Base-by-base conservation (phyloP, 352 stramenopile genomes). In the Phytophthora fragariaefolia region DNA sequence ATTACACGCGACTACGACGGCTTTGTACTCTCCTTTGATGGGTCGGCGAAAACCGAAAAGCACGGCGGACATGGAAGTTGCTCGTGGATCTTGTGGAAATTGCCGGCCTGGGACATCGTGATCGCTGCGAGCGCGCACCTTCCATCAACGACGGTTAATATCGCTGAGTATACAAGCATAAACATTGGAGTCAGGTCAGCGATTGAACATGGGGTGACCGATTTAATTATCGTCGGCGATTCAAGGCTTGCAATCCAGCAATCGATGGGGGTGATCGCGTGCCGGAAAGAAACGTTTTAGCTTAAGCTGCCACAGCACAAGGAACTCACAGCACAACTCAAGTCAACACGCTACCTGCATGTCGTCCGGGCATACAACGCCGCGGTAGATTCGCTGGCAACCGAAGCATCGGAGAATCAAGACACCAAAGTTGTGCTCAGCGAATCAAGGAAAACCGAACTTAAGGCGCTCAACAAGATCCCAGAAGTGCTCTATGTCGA, bases 61-160 rank as follows among this genome's bases (percentile, higher is more conserved):
- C n/a, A 60, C 18, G 38, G 52, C 12, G 52, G 52, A 12, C 27
- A 60, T 18, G 52, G 52, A 17, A 60, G 52, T 17, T 60, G 52
- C 24, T 51, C 36, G 13, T 60, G 38, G 52, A 50, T 60, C 22
- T 8, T 61, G 27, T 61, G 54, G 42, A 6, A 17, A 6, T n/a
- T 61, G 17, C 54, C 54, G 13, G 27, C 3, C 9, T 61, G 54
- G 26, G 27, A 32, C n/a, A 50, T 51, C 20, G 38, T 40, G 52
- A 60, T 50, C 52, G 52, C 52, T 60, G 52, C 36, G 40, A 60
- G 20, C 47, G 50, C 18, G 17, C 38, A 34, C 52, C 52, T 60
- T 8, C 6, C 20, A 24, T 38, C 52, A n/a, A 50, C 38, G n/a
- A 50, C 52, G 24, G 52, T 51, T 1, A 51, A 60, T 22, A 15